Evolutionary conservation across 2,329 filamentous ascomycete genomes (phyloP), one percentile per base, ranked within the genome.

Genomic region (Niveomyces coronatus): DNA sequence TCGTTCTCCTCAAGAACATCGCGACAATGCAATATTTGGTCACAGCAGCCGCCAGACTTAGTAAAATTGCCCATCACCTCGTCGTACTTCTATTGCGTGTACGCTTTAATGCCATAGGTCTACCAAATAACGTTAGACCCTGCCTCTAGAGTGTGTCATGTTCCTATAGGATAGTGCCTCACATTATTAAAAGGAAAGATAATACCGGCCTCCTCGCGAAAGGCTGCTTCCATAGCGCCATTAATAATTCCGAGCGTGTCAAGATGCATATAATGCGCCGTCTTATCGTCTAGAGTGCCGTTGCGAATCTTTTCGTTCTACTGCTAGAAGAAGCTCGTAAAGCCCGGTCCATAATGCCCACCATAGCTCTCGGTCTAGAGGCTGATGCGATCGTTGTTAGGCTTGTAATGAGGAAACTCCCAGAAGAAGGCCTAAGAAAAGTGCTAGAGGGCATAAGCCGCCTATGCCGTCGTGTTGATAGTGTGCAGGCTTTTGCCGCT

Each of bases 281-380:
- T 49, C 20, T 71, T 66, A 22, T 49, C 48, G 6, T 45, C 46
- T 16, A 54, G 47, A 2, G 46, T 53, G 10, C 55, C 54, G 28
- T 53, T 49, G 1, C 41, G 37, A 30, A 60, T 55, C 43, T 62
- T 64, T n/a, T 62, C 54, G 44, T 85, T 86, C 55, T 85, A 77
- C 40, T 71, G 53, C 51, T 80, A 68, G 60, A 70, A 73, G 42
- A 67, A 59, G 3, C 61, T 58, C 13, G 74, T 70, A 48, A 83
- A 79, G 0, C 69, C 67, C 1, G 79, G 78, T 0, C 76, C 81
- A 49, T 83, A 85, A 44, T 77, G 74, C 5, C 82, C 82, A 20
- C 79, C 74, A 54, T 84, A 80, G 53, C 74, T 79, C 56, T 85
- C 78, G 1, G 77, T 69, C 49, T 80, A 82, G 2, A 85, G 57